Evolutionary conservation across 1,284 basidiomycete species (phyloP).

Genomic region (Paramarasmius palmivorus): DNA sequence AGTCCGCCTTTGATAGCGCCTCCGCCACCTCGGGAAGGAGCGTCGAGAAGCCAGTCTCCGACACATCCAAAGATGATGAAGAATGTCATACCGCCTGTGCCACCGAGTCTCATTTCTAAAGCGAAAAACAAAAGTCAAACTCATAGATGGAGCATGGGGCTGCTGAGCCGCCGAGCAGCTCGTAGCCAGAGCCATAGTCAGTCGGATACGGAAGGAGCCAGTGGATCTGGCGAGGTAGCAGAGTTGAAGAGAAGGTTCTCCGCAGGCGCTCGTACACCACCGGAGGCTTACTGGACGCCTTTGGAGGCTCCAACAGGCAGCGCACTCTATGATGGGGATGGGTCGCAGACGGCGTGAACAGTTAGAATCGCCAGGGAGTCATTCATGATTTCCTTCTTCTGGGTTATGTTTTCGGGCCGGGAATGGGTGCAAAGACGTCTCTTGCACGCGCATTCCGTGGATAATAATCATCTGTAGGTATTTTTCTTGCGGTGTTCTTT

Average conservation of each 20-base stretch:
- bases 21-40: not conserved
- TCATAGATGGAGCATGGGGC: slow-evolving; percentile 27
- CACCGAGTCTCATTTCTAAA: slow-evolving; percentile 23
- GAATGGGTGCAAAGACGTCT: too few relatives aligned
- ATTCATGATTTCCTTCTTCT: too few relatives aligned
- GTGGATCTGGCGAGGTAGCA: not conserved
- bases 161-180: not conserved
- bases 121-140: slow-evolving; percentile 27
- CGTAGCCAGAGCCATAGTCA: not conserved
- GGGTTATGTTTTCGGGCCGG: too few relatives aligned
- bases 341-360: too few relatives aligned
- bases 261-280: not conserved
- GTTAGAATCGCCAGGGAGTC: too few relatives aligned
- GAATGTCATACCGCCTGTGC: slow-evolving; percentile 28
- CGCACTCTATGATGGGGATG: too few relatives aligned
- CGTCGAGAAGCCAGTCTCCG: slow-evolving; percentile 17
- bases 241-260: not conserved
- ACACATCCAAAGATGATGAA: slow-evolving; percentile 33
- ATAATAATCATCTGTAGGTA: too few relatives aligned
- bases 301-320: too few relatives aligned
- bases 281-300: not conserved
- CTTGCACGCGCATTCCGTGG: too few relatives aligned
- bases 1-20: slow-evolving; percentile 6
- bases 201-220: not conserved
- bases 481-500: too few relatives aligned